Evolutionary conservation across 2,329 filamentous ascomycete species (phyloP).

Genomic region (Thelonectria blattea): DNA sequence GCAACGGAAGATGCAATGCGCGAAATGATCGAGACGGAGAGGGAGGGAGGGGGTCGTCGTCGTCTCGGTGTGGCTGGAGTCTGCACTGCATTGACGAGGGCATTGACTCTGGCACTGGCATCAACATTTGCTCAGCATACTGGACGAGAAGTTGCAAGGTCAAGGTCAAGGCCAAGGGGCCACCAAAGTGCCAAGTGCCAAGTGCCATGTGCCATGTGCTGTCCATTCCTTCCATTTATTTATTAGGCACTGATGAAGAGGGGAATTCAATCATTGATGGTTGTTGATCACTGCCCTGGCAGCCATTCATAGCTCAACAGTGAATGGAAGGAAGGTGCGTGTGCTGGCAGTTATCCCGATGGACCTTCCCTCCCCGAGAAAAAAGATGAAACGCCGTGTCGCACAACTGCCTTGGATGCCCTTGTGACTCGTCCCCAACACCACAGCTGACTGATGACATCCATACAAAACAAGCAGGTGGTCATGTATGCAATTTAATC

Average conservation of each 20-base stretch:
- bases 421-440: background rate
- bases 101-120: conserved; percentile 1
- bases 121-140: background rate
- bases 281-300: background rate
- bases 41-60: background rate
- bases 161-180: conserved; percentile 7
- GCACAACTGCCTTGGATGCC: conserved; percentile 12
- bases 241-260: background rate
- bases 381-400: conserved; percentile 27
- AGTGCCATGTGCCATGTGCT: conserved; percentile 4
- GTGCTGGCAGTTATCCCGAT: conserved; percentile 4
- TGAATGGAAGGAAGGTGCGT: no score
- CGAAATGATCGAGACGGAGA: no score
- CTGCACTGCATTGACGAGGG: background rate
- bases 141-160: background rate
- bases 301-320: conserved; percentile 2
- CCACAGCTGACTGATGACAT: background rate
- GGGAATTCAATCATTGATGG: background rate
- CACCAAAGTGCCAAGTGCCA: background rate
- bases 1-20: background rate
- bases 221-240: conserved; percentile 4
- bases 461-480: background rate
- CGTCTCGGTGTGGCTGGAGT: conserved; percentile 4
- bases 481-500: conserved; percentile 2
- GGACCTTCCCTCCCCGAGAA: background rate